Base-by-base conservation (phyloP, 78 protist species). In the Tieghemostelium lacteum region DNA sequence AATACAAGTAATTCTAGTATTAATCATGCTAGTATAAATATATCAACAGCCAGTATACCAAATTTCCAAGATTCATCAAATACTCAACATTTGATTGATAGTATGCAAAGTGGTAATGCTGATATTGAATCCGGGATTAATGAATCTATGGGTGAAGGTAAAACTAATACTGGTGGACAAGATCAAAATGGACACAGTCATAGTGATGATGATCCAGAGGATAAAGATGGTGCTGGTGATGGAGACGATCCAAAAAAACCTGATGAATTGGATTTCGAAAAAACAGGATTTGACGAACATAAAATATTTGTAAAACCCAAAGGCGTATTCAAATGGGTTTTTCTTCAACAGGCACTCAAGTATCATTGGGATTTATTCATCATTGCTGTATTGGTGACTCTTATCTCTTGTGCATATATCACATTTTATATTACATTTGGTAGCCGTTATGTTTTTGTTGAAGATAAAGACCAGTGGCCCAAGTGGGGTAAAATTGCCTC, bases 401-500 rank as follows among this genome's bases (percentile, higher is more conserved):
- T 45, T 2, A 37, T 61, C 20, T 63, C 55, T 39, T 75, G 85
- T 60, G n/a, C 26, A 20, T 75, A 75, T 75, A 28, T 75, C 20
- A 14, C 71, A 17, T 75, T 60, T 33, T 75, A 75, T 75, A 20
- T 75, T 26, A 49, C 65, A 14, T 17, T 60, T 49, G 85, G 85
- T 16, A 75, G 42, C 61, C 57, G 40, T 37, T 36, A 36, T 45
- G 42, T 75, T 22, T 54, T 54, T 67, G 31, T 16, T 6, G 2
- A 1, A 3, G 19, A 61, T 3, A 16, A 57, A 3, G 42, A 75
- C 19, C 29, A 40, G 3, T 57, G 66, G 31, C 69, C 71, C n/a
- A 26, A 16, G 14, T 75, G 85, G 85, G 62, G 42, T 24, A 37
- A 57, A 24, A 71, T 64, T 16, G 2, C 45, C 6, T 40, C 69